Evolutionary conservation across 2,329 filamentous ascomycete species (phyloP).

Genomic region (Apiospora hydei): DNA sequence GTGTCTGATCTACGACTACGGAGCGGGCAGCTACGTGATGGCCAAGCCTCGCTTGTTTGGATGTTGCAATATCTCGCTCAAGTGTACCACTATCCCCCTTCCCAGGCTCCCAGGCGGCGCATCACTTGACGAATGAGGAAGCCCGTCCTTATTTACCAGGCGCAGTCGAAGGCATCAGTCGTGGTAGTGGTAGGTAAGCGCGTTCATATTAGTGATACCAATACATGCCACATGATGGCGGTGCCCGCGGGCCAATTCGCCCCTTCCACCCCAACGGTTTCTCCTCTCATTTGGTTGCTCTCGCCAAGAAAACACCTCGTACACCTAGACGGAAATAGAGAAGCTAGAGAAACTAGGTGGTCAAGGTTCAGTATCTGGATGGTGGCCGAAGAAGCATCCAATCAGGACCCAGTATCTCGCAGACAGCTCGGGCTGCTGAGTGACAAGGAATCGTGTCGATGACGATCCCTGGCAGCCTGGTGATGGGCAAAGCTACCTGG

Average conservation of each 20-base stretch:
- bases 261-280: background rate
- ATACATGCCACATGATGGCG: background rate
- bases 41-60: constrained; percentile 4
- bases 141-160: background rate
- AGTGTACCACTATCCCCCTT: background rate
- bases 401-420: background rate
- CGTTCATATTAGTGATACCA: too few relatives aligned
- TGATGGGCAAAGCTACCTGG: background rate
- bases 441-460: background rate
- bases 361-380: background rate
- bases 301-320: too few relatives aligned
- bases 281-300: background rate
- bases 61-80: background rate
- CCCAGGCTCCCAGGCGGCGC: background rate
- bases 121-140: constrained; percentile 1
- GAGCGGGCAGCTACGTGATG: background rate
- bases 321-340: too few relatives aligned
- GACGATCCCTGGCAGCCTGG: background rate
- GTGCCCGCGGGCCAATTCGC: background rate
- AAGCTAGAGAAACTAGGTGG: too few relatives aligned
- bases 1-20: background rate
- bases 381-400: background rate
- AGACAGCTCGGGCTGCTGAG: background rate
- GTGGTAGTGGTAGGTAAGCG: background rate
- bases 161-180: background rate